Base-by-base conservation (phyloP, 305 asterid species). In the Nicotiana rustica region DNA sequence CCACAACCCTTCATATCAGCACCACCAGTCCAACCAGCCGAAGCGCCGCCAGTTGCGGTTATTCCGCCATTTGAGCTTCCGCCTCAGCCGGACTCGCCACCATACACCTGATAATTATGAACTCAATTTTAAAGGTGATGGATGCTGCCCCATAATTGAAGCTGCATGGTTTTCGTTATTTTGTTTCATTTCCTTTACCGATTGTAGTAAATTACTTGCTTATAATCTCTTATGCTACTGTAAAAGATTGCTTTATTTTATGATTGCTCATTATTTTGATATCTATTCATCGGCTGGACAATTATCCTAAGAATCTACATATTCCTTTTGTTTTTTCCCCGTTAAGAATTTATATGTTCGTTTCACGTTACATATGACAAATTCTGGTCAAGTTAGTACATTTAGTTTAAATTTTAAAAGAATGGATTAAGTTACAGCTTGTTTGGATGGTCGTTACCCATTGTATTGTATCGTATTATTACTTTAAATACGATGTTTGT, bases 11-110 rank as follows among this genome's bases (percentile, higher is more conserved):
- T 84, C 70, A 61, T 59, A 18, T 66, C 81, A 1, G 14, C 86
- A 4, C 88, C 88, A 1, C 84, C 79, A 52, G 67, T 73, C 7
- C 73, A 73, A 36, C 18, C 55, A 6, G 49, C 49, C 49, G 80
- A 35, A 62, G 33, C 61, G 3, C 82, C 84, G 0, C 77, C 86
- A 13, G 49, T 82, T 47, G 81, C 83, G 12, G 82, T 86, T n/a
- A 70, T 69, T 66, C 86, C 86, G 47, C 86, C 84, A 15, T 65
- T 83, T 25, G 84, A 80, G 81, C 55, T 70, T 57, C 84, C 75
- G n/a, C 77, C 66, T 35, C 49, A 82, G 36, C 36, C 52, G 1
- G 52, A 61, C 21, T 38, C 76, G 15, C 77, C 82, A 44, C 81
- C 81, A 49, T 47, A 31, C 49, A 36, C 80, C 31, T 55, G 33